A percentile compares a stretch with the other conserved stretches of the same genome.
These are phyloP conservation scores for Calycina herbarum DNA, from an alignment of 2,329 filamentous ascomycete genomes.

Conservation along the genomic window DNA sequence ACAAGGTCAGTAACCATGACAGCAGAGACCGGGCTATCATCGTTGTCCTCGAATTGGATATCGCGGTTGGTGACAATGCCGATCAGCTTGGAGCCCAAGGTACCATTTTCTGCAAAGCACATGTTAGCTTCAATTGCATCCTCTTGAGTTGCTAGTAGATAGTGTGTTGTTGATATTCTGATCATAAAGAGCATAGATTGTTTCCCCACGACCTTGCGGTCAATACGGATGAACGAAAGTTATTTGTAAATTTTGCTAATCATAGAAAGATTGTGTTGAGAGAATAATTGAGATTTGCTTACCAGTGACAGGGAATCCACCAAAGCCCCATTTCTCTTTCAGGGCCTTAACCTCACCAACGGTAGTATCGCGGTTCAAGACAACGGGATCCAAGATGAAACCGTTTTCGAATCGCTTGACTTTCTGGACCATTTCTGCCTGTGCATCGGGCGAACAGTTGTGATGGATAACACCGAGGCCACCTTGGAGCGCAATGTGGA, in stretches of 20 bases:
- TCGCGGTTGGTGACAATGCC: conserved; percentile 98
- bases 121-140: conserved; percentile 40
- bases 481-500: conserved; percentile 89
- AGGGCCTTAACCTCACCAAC: conserved; percentile 87
- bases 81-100: conserved; percentile 90
- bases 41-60: conserved; percentile 89
- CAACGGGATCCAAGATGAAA: conserved; percentile 94
- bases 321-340: conserved; percentile 98
- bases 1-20: conserved; percentile 97
- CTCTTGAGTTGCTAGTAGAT: neutral
- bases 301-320: conserved; percentile 98
- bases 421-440: conserved; percentile 98
- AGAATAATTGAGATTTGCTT: conserved; percentile 47
- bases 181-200: conserved; percentile 51
- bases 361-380: conserved; percentile 83
- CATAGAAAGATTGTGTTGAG: conserved; percentile 49
- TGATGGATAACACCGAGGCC: conserved; percentile 96
- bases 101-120: conserved; percentile 71
- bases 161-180: conserved; percentile 21
- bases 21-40: conserved; percentile 70
- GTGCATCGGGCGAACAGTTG: conserved; percentile 96
- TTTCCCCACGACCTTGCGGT: conserved; percentile 86
- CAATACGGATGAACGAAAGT: conserved; percentile 99
- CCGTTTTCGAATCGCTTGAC: conserved; percentile 99
- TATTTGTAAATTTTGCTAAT: conserved; percentile 85